A percentile compares a stretch with the other conserved stretches of the same genome.
These are phyloP conservation scores for Magnusiomyces tetraspermus DNA, from an alignment of 1,139 yeast species.

Conservation along the genomic window DNA sequence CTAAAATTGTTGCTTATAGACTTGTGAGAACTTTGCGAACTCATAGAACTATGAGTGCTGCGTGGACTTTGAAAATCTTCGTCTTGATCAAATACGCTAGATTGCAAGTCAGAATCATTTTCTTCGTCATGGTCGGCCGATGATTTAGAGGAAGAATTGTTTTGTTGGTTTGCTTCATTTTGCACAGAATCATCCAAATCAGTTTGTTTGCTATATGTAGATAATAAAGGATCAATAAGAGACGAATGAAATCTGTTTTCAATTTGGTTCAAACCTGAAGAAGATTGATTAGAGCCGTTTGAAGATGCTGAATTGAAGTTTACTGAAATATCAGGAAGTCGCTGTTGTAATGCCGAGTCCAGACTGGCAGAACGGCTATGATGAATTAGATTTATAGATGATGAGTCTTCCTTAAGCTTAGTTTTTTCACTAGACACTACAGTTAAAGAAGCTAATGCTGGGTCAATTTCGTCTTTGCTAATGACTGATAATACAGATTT, in stretches of 20 bases:
- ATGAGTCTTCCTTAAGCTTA: background rate
- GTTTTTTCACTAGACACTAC: background rate
- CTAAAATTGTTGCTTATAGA: background rate
- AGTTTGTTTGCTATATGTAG: background rate
- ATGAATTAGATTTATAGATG: background rate
- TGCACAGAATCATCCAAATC: background rate
- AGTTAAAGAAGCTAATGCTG: background rate
- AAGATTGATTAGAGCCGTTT: background rate
- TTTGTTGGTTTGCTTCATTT: background rate
- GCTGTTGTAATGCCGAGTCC: background rate
- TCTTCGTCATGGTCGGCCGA: background rate
- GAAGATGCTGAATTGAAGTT: background rate
- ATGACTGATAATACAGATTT: conserved; percentile 1
- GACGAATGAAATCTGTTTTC: background rate
- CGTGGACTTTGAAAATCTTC: background rate
- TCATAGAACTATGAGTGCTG: background rate
- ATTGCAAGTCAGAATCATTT: background rate
- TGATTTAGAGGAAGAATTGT: background rate
- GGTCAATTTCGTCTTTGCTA: background rate
- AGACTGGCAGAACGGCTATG: background rate
- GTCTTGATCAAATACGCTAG: background rate
- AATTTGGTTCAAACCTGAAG: background rate
- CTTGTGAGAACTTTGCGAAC: background rate
- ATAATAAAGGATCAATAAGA: background rate
- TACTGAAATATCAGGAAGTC: background rate